These are phyloP conservation scores for Lathyrus aphaca DNA, from an alignment of 306 rosid species.

Conservation along the genomic window DNA sequence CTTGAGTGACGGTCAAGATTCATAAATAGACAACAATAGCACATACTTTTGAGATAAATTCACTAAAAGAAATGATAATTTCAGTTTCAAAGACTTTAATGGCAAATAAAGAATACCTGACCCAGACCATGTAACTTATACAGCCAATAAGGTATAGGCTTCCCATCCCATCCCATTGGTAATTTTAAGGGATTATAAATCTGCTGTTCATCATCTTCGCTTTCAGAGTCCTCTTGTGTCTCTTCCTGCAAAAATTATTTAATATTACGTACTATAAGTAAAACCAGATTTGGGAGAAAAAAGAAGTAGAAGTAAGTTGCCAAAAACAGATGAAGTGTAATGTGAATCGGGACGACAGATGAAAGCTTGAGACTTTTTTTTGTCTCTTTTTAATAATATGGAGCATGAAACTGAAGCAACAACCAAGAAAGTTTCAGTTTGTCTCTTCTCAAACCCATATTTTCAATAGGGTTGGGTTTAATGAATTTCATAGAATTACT, in stretches of 20 bases:
- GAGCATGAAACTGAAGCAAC: background rate
- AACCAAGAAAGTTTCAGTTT: background rate
- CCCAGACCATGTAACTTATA: slow-evolving; percentile 98
- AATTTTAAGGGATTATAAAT: slow-evolving; percentile 95
- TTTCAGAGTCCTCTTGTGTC: slow-evolving; percentile 86
- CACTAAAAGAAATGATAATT: slow-evolving; percentile 1
- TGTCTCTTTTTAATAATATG: background rate
- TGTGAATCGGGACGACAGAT: background rate
- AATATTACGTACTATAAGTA: background rate
- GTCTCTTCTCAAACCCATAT: slow-evolving; percentile 21
- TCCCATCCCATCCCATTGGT: slow-evolving; percentile 99
- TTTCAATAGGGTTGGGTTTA: background rate
- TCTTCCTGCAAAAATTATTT: slow-evolving; percentile 67
- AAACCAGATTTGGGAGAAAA: slow-evolving; percentile 5
- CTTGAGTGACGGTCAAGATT: slow-evolving; percentile 7
- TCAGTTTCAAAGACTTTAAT: slow-evolving; percentile 29
- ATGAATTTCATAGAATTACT: background rate
- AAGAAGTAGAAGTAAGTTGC: slow-evolving; percentile 13
- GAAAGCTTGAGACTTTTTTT: background rate
- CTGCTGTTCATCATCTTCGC: slow-evolving; percentile 97
- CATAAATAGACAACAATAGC: background rate
- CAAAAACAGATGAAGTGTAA: slow-evolving; percentile 24
- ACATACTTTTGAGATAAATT: slow-evolving; percentile 2
- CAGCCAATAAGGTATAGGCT: slow-evolving; percentile 98
- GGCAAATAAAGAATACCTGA: slow-evolving; percentile 67